Conservation (phyloP, 2,329 filamentous ascomycete species). For the Eurotiales sp. region DNA sequence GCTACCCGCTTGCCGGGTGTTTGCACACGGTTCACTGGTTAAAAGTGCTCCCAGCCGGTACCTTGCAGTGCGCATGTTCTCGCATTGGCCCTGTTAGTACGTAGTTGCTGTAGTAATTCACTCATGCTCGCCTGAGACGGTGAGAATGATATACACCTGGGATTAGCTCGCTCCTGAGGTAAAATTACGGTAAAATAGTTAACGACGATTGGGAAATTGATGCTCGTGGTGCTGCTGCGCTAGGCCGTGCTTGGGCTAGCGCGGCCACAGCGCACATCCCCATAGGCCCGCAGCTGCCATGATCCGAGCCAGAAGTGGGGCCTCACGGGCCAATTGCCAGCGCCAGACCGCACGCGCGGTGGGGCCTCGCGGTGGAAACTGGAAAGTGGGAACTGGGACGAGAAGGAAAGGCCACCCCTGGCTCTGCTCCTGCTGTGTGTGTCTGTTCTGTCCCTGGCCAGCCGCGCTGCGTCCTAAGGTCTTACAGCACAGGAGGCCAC, state of each 20-base stretch:
- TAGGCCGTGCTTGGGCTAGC: background rate
- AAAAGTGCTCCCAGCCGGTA: too few relatives aligned
- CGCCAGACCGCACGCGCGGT: background rate
- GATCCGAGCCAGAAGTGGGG: constrained; percentile 7
- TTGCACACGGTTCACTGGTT: too few relatives aligned
- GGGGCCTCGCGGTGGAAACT: constrained; percentile 2
- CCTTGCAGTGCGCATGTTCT: too few relatives aligned
- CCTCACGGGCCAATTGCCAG: background rate
- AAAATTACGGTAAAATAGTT: background rate
- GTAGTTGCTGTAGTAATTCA: too few relatives aligned
- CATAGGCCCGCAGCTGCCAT: constrained; percentile 13
- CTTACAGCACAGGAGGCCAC: background rate
- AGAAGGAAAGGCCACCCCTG: constrained; percentile 12
- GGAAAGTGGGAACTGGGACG: too few relatives aligned
- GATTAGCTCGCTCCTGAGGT: background rate
- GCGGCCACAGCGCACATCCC: background rate
- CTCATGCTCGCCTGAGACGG: too few relatives aligned
- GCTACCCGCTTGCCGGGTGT: too few relatives aligned
- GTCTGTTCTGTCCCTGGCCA: constrained; percentile 2
- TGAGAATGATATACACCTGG: background rate
- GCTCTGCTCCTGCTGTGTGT: background rate
- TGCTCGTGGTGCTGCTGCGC: constrained; percentile 4
- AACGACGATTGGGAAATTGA: background rate
- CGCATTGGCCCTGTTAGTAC: too few relatives aligned
- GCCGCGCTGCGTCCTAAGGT: constrained; percentile 5